Conservation (phyloP, 352 stramenopile genomes). For the Plasmopara muralis region DNA sequence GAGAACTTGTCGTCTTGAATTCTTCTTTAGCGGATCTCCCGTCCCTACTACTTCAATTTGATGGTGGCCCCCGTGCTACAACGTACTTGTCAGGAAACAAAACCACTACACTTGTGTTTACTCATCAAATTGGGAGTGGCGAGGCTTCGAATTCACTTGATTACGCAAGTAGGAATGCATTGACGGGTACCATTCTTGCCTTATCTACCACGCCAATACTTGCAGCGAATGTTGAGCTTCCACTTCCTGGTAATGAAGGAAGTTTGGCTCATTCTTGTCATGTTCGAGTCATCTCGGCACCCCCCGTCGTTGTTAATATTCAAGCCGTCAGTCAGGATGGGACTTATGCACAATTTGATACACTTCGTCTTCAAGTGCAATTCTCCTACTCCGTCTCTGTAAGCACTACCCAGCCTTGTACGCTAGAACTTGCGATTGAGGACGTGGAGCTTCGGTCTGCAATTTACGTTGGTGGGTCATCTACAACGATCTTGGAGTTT, state of each 20-base stretch:
- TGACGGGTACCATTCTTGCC: constrained; percentile 38
- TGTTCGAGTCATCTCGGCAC: constrained; percentile 30
- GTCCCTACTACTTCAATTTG: constrained; percentile 35
- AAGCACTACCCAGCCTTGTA: constrained; percentile 17
- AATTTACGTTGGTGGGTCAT: constrained; percentile 41
- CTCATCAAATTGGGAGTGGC: constrained; percentile 26
- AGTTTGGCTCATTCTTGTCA: constrained; percentile 38
- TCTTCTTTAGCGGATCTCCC: constrained; percentile 7
- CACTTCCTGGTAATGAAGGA: constrained; percentile 18
- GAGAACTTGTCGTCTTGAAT: constrained; percentile 21
- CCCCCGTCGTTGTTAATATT: constrained; percentile 36
- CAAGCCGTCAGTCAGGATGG: constrained; percentile 25
- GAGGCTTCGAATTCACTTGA: constrained; percentile 31
- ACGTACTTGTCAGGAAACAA: constrained; percentile 39
- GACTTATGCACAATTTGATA: constrained; percentile 39
- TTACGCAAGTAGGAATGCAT: constrained; percentile 27
- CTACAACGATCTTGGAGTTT: constrained; percentile 44
- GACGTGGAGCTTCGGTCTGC: constrained; percentile 29
- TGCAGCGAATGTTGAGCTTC: constrained; percentile 23
- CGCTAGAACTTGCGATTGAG: constrained; percentile 38
- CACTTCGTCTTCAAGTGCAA: constrained; percentile 30
- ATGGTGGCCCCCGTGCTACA: constrained; percentile 15
- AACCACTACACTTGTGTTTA: constrained; percentile 37
- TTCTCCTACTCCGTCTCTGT: constrained; percentile 57
- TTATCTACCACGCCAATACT: constrained; percentile 37